These are phyloP conservation scores for Russula compacta DNA, from an alignment of 768 basidiomycete genomes.

Conservation along the genomic window DNA sequence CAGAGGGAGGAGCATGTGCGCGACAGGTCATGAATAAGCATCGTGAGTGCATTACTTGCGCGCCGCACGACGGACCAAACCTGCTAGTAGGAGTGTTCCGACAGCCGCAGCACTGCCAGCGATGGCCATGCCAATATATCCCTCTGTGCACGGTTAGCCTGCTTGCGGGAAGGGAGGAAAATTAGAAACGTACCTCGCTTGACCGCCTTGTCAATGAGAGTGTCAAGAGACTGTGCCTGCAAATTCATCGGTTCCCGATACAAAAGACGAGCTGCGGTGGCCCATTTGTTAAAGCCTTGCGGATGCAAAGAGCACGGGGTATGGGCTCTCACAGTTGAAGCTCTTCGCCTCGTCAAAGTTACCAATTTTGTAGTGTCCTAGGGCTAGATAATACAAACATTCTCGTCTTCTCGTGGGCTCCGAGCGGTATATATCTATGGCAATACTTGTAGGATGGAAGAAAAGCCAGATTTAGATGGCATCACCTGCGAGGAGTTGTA, in stretches of 20 bases:
- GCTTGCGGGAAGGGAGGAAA: not conserved
- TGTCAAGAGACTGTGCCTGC: constrained; percentile 78
- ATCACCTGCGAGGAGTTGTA: constrained; percentile 79
- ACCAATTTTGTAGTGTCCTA: constrained; percentile 95
- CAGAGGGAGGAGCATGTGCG: not conserved
- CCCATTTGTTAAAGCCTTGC: not conserved
- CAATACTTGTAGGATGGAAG: not conserved
- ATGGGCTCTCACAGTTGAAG: constrained; percentile 68
- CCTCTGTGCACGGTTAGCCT: constrained; percentile 46
- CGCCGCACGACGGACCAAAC: constrained; percentile 76
- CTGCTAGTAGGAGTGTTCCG: constrained; percentile 63
- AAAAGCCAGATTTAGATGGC: constrained; percentile 3
- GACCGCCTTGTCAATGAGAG: constrained; percentile 82
- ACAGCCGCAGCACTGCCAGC: constrained; percentile 85
- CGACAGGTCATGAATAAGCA: not conserved
- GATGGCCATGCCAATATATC: constrained; percentile 97
- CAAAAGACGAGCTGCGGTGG: constrained; percentile 59
- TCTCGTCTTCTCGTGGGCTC: constrained; percentile 85
- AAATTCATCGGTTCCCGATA: constrained; percentile 91
- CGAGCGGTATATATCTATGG: constrained; percentile 78
- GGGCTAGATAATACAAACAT: constrained; percentile 91
- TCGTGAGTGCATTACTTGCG: constrained; percentile 30
- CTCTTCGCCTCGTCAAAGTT: constrained; percentile 88
- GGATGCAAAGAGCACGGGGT: not conserved
- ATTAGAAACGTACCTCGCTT: constrained; percentile 52